Evolutionary conservation across 1,139 yeast genomes (phyloP), one percentile per base, ranked within the genome.

Genomic region (Geotrichum macrosporum): DNA sequence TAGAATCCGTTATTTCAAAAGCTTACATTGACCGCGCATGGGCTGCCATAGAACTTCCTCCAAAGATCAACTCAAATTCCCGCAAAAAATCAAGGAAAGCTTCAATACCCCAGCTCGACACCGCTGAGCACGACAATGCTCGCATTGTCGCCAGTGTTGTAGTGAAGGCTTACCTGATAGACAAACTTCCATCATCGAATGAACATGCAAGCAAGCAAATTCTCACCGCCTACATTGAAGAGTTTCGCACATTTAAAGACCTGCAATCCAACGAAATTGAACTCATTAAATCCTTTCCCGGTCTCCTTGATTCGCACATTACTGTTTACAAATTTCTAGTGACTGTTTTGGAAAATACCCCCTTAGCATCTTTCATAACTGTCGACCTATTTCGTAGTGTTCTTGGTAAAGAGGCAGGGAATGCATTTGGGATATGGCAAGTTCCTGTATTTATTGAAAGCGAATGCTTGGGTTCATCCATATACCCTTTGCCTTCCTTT

Each of bases 371-470:
- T 1, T 58, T 62, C n/a, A 64, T 80, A 13, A 68, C 74, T 1
- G 64, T 75, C 1, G 60, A 61, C 3, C 55, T 55, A 2, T 64
- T 81, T 19, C 67, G 86, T 41, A 63, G 67, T 6, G 71, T 78
- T 3, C 68, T 80, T 40, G 88, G 88, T 1, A 68, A 74, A 33
- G 84, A 80, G 53, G 74, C 81, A 31, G 82, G 84, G n/a, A 82
- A 82, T 59, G 82, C 88, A 0, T 82, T 82, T 64, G 88, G 88
- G 0, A 78, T 81, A 16, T 81, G 89, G 86, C 79, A 83, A 38
- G 60, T 40, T 60, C 69, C 53, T 55, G 66, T 45, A 49, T 57
- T 12, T 76, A 69, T 53, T 41, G 79, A 77, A 39, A 72, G 75
- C 48, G 89, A 82, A 57, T 80, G 77, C 56, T 70, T 80, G 44